A percentile compares a stretch with the other conserved stretches of the same genome.
Evolutionary conservation across 2,329 filamentous ascomycete species (phyloP).

Genomic region (Paramyrothecium roridum): DNA sequence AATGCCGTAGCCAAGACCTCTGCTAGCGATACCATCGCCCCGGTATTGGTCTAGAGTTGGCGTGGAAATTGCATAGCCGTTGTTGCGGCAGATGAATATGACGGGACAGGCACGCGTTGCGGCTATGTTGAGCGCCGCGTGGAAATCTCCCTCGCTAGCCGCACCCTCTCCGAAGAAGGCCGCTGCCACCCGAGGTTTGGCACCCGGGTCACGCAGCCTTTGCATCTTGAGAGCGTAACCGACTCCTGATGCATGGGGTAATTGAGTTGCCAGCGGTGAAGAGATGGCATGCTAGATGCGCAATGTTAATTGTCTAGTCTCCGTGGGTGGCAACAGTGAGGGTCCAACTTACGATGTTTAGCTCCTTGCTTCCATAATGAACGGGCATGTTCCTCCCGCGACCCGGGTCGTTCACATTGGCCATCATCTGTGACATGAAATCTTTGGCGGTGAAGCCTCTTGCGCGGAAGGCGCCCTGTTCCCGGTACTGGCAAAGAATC

Average conservation of each 20-base stretch:
- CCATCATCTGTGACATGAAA: slow-evolving; percentile 95
- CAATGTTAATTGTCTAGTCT: slow-evolving; percentile 5
- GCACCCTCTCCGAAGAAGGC: slow-evolving; percentile 92
- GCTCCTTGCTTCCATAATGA: slow-evolving; percentile 81
- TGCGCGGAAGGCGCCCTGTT: slow-evolving; percentile 87
- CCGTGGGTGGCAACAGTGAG: background rate
- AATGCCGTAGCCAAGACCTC: slow-evolving; percentile 89
- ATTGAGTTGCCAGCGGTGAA: slow-evolving; percentile 81
- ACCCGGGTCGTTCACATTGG: slow-evolving; percentile 77
- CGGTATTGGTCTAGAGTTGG: slow-evolving; percentile 88
- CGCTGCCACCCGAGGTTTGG: slow-evolving; percentile 65
- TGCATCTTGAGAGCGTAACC: slow-evolving; percentile 87
- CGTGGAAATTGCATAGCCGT: slow-evolving; percentile 87
- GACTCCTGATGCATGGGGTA: slow-evolving; percentile 83
- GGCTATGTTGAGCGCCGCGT: slow-evolving; percentile 86
- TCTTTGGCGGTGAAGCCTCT: slow-evolving; percentile 82
- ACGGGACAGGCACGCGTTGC: slow-evolving; percentile 85
- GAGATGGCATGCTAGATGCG: slow-evolving; percentile 70
- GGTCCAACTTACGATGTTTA: slow-evolving; percentile 68
- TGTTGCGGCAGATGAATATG: slow-evolving; percentile 89
- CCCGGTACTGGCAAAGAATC: slow-evolving; percentile 91
- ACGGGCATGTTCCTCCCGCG: slow-evolving; percentile 94
- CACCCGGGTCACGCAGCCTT: slow-evolving; percentile 65
- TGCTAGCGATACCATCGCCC: slow-evolving; percentile 84
- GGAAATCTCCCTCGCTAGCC: slow-evolving; percentile 88